Evolutionary conservation across 2,329 filamentous ascomycete genomes (phyloP), one percentile per base, ranked within the genome.

Genomic region (Neonectria coccinea): DNA sequence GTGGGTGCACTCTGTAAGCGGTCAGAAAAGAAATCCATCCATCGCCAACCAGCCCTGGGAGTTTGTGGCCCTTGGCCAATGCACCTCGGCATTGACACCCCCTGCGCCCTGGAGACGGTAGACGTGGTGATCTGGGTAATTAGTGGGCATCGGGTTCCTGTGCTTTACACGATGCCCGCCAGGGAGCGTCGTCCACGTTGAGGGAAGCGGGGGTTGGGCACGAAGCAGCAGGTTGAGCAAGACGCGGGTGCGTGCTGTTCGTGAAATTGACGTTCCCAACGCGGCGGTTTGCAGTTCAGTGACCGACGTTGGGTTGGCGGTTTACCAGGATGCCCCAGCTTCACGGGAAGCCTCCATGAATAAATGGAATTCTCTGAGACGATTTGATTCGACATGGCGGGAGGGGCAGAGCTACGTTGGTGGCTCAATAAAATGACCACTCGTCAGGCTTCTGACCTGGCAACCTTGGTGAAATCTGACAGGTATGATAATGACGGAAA

Each of bases 311-410:
- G 22, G 48, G 39, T 20, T 42, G 36, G 29, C 31, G 33, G 22
- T 41, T 27, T 57, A 31, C 59, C 31, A 33, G 59, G 59, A 62
- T 57, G 41, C 54, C 45, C 60, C 48, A 54, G 54, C 48, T 60
- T 39, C 22, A 18, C 20, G 5, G 4, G 5, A 16, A 27, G 41
- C 39, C 16, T 39, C 16, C 16, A n/a, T 33, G 29, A 36, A 42
- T 55, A 4, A 29, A 29, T 10, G 5, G 25, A 27, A 41, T 45
- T 58, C 20, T 41, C 50, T 18, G 41, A 52, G 20, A 50, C 9
- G 50, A 31, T 20, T 20, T 47, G 20, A 60, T 41, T 54, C 39
- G 51, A 42, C 27, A 47, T 41, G 29, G 20, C n/a, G 29, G 18
- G 50, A 39, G 22, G 39, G 16, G 25, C 1, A 11, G n/a, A 33